phyloP scores from a whole-genome alignment of 116 monocot species.

The Posidonia oceanica region DNA sequence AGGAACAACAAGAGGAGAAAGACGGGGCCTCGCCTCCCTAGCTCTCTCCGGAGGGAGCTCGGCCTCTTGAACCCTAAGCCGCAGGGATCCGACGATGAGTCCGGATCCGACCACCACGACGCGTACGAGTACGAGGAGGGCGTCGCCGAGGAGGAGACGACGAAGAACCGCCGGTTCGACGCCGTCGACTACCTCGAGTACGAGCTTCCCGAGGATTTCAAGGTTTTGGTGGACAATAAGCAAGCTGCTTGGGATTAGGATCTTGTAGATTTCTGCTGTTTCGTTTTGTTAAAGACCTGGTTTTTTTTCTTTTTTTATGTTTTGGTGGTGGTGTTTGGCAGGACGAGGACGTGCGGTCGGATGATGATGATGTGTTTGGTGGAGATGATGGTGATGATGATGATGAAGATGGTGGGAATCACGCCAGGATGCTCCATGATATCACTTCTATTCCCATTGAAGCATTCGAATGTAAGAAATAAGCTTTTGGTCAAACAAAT shows the following conservation, averaged over 20 bases:
- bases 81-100: slow-evolving; percentile 2
- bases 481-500: neutral
- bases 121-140: slow-evolving; percentile 73
- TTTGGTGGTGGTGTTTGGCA: slow-evolving; percentile 5
- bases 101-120: slow-evolving; percentile 14
- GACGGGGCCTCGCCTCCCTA: slow-evolving; percentile 59
- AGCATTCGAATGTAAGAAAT: slow-evolving; percentile 55
- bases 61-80: slow-evolving; percentile 12
- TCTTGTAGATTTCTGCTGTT: no score
- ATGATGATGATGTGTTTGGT: slow-evolving; percentile 20
- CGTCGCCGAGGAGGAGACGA: slow-evolving; percentile 65
- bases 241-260: neutral
- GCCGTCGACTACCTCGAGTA: slow-evolving; percentile 84
- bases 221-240: slow-evolving; percentile 28
- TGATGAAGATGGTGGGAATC: slow-evolving; percentile 24
- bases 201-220: slow-evolving; percentile 68
- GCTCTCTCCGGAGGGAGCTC: slow-evolving; percentile 42
- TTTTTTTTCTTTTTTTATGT: slow-evolving; percentile 2
- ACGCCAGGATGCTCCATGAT: slow-evolving; percentile 60
- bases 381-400: slow-evolving; percentile 2
- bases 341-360: slow-evolving; percentile 60
- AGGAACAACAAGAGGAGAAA: slow-evolving; percentile 12
- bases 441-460: slow-evolving; percentile 66
- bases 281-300: neutral
- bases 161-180: slow-evolving; percentile 77